A percentile compares a stretch with the other conserved stretches of the same genome.
These are phyloP conservation scores for Omphalea diandra DNA, from an alignment of 441 rosid species.

Conservation along the genomic window DNA sequence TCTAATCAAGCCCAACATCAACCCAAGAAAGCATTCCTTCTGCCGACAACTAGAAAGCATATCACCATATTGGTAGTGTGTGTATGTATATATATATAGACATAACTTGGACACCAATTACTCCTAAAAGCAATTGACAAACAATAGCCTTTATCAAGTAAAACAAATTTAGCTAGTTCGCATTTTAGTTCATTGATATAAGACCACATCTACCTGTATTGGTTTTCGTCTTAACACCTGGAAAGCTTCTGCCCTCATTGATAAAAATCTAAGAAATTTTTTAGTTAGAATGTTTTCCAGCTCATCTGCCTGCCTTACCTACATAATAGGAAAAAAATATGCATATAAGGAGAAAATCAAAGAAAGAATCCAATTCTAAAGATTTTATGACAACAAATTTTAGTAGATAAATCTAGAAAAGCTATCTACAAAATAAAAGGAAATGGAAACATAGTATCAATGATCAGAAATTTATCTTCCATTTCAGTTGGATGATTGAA, in stretches of 20 bases:
- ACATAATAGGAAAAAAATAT: conserved; percentile 16
- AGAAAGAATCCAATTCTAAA: not conserved
- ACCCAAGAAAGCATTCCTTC: not conserved
- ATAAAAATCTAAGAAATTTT: conserved; percentile 90
- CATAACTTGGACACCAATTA: conserved; percentile 2
- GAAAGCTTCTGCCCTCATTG: conserved; percentile 99
- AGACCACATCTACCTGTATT: conserved; percentile 54
- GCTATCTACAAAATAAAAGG: not conserved
- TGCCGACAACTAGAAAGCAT: not conserved
- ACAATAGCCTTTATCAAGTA: conserved; percentile 18
- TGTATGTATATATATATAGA: too few species aligned
- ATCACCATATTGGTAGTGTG: too few species aligned
- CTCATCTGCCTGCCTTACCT: conserved; percentile 97
- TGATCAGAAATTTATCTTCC: not conserved
- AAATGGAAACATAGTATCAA: not conserved
- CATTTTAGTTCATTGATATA: conserved; percentile 20
- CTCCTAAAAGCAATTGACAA: conserved; percentile 13
- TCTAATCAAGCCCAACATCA: not conserved
- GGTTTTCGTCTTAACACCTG: conserved; percentile 96
- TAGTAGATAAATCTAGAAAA: not conserved
- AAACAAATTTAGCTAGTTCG: not conserved
- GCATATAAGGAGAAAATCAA: conserved; percentile 14
- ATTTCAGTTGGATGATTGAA: not conserved
- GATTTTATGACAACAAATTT: not conserved
- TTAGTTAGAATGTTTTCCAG: conserved; percentile 89